Evolutionary conservation across 2,329 filamentous ascomycete genomes (phyloP).

Genomic region (Fusarium drepaniforme): DNA sequence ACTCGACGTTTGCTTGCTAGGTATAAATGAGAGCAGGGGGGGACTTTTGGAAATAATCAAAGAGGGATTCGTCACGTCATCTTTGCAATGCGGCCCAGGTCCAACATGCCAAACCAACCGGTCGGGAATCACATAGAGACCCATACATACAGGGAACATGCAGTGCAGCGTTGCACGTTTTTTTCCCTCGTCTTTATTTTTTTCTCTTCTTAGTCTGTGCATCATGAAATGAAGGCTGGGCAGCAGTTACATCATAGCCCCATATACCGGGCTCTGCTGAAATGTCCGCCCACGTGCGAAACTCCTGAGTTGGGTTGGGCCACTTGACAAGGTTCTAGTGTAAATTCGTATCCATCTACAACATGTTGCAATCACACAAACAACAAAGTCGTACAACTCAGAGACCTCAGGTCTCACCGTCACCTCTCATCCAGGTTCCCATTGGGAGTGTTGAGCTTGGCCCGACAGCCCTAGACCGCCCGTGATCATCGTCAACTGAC

Average conservation of each 20-base stretch:
- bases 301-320: slow-evolving; percentile 8
- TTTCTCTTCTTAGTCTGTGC: not conserved
- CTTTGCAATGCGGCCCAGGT: not conserved
- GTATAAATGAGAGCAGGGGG: not conserved
- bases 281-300: slow-evolving; percentile 16
- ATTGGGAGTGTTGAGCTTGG: slow-evolving; percentile 23
- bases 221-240: slow-evolving; percentile 1
- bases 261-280: not conserved
- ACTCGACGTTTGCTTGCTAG: slow-evolving; percentile 3
- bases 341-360: not conserved
- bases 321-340: not conserved
- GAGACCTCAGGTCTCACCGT: slow-evolving; percentile 18
- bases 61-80: slow-evolving; percentile 20
- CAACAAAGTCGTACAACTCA: slow-evolving; percentile 15
- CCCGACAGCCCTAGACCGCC: slow-evolving; percentile 11
- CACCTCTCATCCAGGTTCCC: slow-evolving; percentile 1
- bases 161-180: not conserved
- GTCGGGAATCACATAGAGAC: not conserved
- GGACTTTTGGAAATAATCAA: slow-evolving; percentile 17
- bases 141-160: slow-evolving; percentile 2
- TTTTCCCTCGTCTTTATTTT: not conserved
- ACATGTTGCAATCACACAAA: slow-evolving; percentile 7
- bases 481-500: slow-evolving; percentile 37
- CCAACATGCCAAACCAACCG: not conserved
- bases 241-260: slow-evolving; percentile 8